Evolutionary conservation across 1,284 basidiomycete genomes (phyloP).

Genomic region (Sporisorium graminicola): DNA sequence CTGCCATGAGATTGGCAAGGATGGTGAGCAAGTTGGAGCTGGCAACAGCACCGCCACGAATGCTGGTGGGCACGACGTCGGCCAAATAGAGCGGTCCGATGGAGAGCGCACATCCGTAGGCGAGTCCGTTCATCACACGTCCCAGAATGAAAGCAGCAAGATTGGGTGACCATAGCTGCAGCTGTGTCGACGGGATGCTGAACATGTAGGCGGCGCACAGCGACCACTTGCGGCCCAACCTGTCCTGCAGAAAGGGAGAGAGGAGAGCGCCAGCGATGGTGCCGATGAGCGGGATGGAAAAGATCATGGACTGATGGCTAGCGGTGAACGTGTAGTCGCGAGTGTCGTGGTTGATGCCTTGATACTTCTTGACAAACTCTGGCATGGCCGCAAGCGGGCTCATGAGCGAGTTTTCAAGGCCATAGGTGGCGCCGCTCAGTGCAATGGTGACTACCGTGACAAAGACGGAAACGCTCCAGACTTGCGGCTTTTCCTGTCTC

Average conservation of each 20-base stretch:
- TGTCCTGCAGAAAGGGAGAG: constrained; percentile 45
- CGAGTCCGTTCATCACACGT: constrained; percentile 55
- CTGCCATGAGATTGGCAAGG: constrained; percentile 49
- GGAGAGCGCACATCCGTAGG: constrained; percentile 55
- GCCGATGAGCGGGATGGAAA: constrained; percentile 56
- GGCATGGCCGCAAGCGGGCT: constrained; percentile 57
- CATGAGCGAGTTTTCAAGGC: constrained; percentile 58
- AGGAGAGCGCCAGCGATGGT: constrained; percentile 56
- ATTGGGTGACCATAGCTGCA: constrained; percentile 60
- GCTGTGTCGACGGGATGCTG: constrained; percentile 54
- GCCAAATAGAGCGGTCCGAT: constrained; percentile 58
- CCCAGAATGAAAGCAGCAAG: constrained; percentile 58
- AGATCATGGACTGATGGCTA: constrained; percentile 57
- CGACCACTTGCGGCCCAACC: constrained; percentile 57
- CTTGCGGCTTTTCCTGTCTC: constrained; percentile 6
- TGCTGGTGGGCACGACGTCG: constrained; percentile 55
- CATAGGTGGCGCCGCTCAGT: constrained; percentile 50
- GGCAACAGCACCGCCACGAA: constrained; percentile 56
- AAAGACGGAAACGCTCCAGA: constrained; percentile 43
- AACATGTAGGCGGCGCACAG: constrained; percentile 53
- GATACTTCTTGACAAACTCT: constrained; percentile 53
- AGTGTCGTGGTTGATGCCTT: constrained; percentile 50
- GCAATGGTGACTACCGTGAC: constrained; percentile 51
- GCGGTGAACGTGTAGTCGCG: constrained; percentile 56
- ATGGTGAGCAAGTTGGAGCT: constrained; percentile 58